Base-by-base conservation (phyloP, 306 rosid genomes). In the Rubus parviflorus region DNA sequence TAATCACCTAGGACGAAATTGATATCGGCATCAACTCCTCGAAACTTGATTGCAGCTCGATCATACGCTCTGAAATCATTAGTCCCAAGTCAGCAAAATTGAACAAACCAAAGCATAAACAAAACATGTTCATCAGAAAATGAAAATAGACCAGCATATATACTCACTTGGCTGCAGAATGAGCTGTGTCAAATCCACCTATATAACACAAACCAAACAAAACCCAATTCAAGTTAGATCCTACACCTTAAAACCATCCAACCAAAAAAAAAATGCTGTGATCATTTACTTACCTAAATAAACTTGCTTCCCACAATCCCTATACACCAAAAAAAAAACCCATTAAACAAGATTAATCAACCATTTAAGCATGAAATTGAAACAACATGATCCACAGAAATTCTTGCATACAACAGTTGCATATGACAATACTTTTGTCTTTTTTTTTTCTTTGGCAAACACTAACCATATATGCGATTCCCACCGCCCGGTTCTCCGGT, bases 251-350 rank as follows among this genome's bases (percentile, higher is more conserved):
- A 30, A 47, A 69, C 58, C 51, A 23, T 47, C 41, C 10, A 65
- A 7, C 47, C 46, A 56, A 83, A 46, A 45, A 52, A 37, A 19
- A 48, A 15, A 67, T 22, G 23, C 8, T 61, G 38, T 61, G 60
- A 47, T 64, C 62, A 60, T 66, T 49, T 53, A 14, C 75, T 82
- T 73, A 87, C 90, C 91, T 57, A 87, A 76, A 80, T 87, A 87
- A 7, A 87, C 89, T 79, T 87, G 91, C 80, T 85, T 87, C 74
- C 91, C 91, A 79, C 91, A 83, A 79, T 87, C 91, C 91, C 91
- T 87, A 14, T 10, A 61, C 30, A 61, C 41, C 43, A 56, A 70
- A 25, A 7, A 40, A 13, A 17, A 37, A 13, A 20, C 60, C 12
- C 9, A 62, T 38, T 8, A 15, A 38, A 61, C 63, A 68, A 45